Evolutionary conservation across 225 moss, liverwort and hornwort genomes (phyloP).

Genomic region (Neckera pumila): DNA sequence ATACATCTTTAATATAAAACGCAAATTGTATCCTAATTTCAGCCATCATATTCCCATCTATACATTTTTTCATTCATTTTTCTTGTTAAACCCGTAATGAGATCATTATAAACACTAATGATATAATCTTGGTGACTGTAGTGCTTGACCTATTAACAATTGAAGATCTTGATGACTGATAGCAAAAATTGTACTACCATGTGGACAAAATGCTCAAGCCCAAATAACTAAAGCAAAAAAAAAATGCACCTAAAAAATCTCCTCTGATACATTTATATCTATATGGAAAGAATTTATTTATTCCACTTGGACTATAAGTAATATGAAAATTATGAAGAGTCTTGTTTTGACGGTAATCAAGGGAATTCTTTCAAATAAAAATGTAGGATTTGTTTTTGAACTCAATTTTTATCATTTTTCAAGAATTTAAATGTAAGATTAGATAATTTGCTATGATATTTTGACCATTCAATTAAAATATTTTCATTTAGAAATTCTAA

Average conservation of each 20-base stretch:
- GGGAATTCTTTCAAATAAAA: rapidly evolving
- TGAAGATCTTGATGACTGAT: neutral
- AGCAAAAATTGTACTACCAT: neutral
- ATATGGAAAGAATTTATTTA: neutral
- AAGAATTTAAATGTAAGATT: too few relatives aligned
- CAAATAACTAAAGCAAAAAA: rapidly evolving
- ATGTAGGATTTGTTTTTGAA: neutral
- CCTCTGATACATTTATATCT: neutral
- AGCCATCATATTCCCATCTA: neutral
- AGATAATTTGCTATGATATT: too few relatives aligned
- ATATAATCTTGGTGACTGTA: neutral
- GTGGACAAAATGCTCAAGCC: neutral
- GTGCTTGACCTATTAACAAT: too few relatives aligned
- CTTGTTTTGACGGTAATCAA: neutral
- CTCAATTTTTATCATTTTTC: too few relatives aligned
- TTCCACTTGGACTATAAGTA: too few relatives aligned
- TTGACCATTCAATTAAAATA: too few relatives aligned
- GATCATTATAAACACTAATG: neutral
- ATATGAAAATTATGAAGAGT: neutral
- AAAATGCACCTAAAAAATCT: neutral
- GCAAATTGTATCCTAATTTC: neutral
- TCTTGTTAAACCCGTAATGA: neutral
- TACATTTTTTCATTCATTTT: neutral
- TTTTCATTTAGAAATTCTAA: neutral
- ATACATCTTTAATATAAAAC: neutral